phyloP scores from a whole-genome alignment of 176 grass and related monocot genomes.

The Aechmea fasciata region DNA sequence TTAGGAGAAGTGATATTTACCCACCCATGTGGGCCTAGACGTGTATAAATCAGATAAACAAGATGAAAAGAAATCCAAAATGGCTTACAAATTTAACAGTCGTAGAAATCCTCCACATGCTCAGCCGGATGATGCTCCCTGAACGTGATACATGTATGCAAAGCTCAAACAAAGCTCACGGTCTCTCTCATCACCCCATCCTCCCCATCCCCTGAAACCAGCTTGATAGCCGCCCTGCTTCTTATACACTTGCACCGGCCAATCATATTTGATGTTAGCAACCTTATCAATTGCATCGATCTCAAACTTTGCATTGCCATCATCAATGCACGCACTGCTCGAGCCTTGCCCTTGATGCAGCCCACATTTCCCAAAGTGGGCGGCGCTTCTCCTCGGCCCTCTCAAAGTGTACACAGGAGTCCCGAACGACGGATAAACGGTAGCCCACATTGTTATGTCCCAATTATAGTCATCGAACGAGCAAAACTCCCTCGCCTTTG shows the following conservation, averaged over 20 bases:
- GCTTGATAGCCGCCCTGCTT: slow-evolving; percentile 70
- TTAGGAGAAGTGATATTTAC: too few relatives aligned
- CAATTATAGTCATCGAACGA: slow-evolving; percentile 92
- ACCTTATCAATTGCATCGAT: slow-evolving; percentile 50
- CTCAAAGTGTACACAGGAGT: slow-evolving; percentile 76
- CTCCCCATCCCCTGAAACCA: slow-evolving; percentile 98
- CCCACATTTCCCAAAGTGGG: slow-evolving; percentile 93
- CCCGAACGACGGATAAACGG: slow-evolving; percentile 77
- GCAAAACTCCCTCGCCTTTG: slow-evolving; percentile 88
- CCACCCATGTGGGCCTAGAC: too few relatives aligned
- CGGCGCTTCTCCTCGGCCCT: slow-evolving; percentile 63
- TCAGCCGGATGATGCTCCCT: slow-evolving; percentile 22
- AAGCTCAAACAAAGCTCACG: slow-evolving; percentile 84
- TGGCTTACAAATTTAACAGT: slow-evolving; percentile 15
- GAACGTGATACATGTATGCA: slow-evolving; percentile 77
- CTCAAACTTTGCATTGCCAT: slow-evolving; percentile 32
- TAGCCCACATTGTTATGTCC: slow-evolving; percentile 98
- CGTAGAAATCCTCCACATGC: slow-evolving; percentile 5
- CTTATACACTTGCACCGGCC: slow-evolving; percentile 47
- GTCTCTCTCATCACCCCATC: slow-evolving; percentile 89
- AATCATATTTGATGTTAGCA: slow-evolving; percentile 66
- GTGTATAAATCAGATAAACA: too few relatives aligned
- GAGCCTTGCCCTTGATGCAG: slow-evolving; percentile 79
- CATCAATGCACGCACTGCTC: slow-evolving; percentile 52
- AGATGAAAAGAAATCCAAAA: too few relatives aligned